Evolutionary conservation across 2,329 filamentous ascomycete genomes (phyloP), one percentile per base, ranked within the genome.

Genomic region (Sclerotinia borealis): DNA sequence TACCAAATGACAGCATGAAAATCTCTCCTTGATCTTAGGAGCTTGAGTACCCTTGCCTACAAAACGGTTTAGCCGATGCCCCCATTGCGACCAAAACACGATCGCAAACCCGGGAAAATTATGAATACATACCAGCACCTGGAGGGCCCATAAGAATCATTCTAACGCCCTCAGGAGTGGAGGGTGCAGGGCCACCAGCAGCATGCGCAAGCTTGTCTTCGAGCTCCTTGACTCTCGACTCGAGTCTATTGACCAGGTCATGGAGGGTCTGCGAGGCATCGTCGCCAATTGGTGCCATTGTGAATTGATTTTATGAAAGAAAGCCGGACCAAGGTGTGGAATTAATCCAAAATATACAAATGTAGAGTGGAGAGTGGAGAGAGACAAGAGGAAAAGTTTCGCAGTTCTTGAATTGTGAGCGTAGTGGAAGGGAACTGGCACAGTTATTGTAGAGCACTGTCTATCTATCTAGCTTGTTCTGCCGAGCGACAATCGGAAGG

Each of bases 91-190:
- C 22, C 39, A 56, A 58, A 52, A 15, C 37, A 37, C 29, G 25
- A 39, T 29, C 11, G 47, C 34, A 39, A 59, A 10, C 31, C 25
- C 9, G 37, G 51, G 59, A 54, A 62, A 43, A 51, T 56, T 19
- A 45, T 45, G 61, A 52, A 31, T 51, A 81, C 90, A 73, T 85
- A 98, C 95, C 95, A 78, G 95, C 95, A 78, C 95, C 95, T 63
- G 95, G 95, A 76, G 95, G 95, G 43, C 95, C 95, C 81, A 99
- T 98, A 75, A 99, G 82, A 74, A 99, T 92, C 90, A 99, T 96
- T 80, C 95, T 89, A 79, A 99, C 64, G 75, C 89, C 85, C 69
- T 90, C 85, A 71, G 88, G 83, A 45, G 82, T 71, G 65, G 77
- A 41, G 67, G 82, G 82, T 73, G 79, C 80, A 66, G 80, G 76